Conservation (phyloP, 768 basidiomycete species). For the Chalciporus piperatus region DNA sequence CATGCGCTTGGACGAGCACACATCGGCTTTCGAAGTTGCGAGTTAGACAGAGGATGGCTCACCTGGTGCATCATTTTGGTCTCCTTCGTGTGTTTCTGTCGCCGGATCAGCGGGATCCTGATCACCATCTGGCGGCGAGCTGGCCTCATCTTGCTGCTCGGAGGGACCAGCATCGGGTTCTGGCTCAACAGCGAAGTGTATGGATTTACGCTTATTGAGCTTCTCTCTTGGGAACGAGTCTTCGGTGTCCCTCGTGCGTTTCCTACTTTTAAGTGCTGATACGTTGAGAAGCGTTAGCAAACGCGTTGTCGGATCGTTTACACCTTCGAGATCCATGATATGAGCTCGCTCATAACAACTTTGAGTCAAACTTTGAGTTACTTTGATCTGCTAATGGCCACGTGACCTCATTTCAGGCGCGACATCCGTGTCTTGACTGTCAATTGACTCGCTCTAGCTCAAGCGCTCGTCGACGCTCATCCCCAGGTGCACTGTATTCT, state of each 20-base stretch:
- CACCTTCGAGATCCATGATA: slow-evolving; percentile 28
- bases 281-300: slow-evolving; percentile 89
- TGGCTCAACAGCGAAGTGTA: slow-evolving; percentile 31
- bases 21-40: slow-evolving; percentile 1
- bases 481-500: no score
- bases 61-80: slow-evolving; percentile 29
- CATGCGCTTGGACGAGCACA: slow-evolving; percentile 17
- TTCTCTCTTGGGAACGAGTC: slow-evolving; percentile 47
- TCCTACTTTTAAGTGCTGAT: slow-evolving; percentile 71
- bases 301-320: slow-evolving; percentile 65
- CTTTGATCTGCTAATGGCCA: slow-evolving; percentile 1
- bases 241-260: slow-evolving; percentile 45
- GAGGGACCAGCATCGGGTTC: slow-evolving; percentile 9
- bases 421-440: background rate
- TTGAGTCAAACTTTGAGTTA: no score
- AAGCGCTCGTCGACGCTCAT: no score
- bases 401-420: slow-evolving; percentile 19
- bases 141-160: slow-evolving; percentile 1
- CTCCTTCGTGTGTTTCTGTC: slow-evolving; percentile 23
- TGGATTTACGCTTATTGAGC: slow-evolving; percentile 62
- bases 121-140: slow-evolving; percentile 19
- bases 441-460: no score
- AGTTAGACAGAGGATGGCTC: background rate
- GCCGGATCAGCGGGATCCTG: slow-evolving; percentile 28
- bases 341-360: no score